Percentiles rank a stretch among this genome's conserved stretches.
Conservation (phyloP, 2,329 filamentous ascomycete species). For the Colletotrichum sp. region DNA sequence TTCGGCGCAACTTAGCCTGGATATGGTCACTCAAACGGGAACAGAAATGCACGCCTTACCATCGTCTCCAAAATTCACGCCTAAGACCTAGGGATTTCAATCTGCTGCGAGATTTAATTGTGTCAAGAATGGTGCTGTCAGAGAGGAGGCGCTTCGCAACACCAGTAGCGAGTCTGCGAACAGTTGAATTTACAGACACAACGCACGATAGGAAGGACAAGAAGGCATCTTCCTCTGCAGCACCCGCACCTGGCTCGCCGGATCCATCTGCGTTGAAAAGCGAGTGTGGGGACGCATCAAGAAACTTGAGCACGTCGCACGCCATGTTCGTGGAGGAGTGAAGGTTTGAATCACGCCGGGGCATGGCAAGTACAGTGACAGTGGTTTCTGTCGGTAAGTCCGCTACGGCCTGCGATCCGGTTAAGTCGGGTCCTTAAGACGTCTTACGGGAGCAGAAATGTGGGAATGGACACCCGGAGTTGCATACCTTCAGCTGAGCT, state of each 20-base stretch:
- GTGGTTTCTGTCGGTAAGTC: conserved; percentile 40
- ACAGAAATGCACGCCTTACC: conserved; percentile 36
- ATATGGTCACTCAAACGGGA: background rate
- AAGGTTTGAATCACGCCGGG: conserved; percentile 40
- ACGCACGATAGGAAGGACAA: conserved; percentile 59
- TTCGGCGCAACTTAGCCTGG: conserved; percentile 28
- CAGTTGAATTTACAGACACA: conserved; percentile 53
- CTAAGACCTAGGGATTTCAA: conserved; percentile 42
- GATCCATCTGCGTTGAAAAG: conserved; percentile 42
- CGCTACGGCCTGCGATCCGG: conserved; percentile 39
- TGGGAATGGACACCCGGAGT: background rate
- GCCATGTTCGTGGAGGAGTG: conserved; percentile 46
- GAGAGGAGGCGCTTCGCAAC: conserved; percentile 55
- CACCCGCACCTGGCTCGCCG: background rate
- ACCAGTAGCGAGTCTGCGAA: conserved; percentile 51
- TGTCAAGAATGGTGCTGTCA: conserved; percentile 37
- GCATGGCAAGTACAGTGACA: conserved; percentile 35
- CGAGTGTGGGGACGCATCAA: conserved; percentile 55
- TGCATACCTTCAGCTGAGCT: conserved; percentile 58
- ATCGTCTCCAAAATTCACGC: conserved; percentile 56
- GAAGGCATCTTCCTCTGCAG: conserved; percentile 44
- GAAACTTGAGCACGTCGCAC: conserved; percentile 60
- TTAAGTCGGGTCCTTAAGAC: background rate
- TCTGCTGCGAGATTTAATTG: conserved; percentile 38
- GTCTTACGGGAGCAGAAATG: background rate